Conservation (phyloP, 768 basidiomycete genomes). For the Scleroderma bovista region DNA sequence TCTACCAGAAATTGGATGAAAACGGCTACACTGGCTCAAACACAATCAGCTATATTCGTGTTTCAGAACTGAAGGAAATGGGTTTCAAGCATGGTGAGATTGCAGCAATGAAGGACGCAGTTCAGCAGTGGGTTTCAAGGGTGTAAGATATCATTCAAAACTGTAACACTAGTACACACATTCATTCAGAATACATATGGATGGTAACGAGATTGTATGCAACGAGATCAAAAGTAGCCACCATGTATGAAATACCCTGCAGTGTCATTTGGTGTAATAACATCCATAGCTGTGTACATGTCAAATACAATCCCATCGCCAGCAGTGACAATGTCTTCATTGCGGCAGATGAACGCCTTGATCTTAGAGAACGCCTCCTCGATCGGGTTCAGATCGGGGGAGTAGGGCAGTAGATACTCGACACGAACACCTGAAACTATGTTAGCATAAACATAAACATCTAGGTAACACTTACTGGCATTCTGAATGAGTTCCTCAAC, state of each 20-base stretch:
- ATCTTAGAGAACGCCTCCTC: constrained; percentile 35
- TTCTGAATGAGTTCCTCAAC: constrained; percentile 22
- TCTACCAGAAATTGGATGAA: not conserved
- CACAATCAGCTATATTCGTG: not conserved
- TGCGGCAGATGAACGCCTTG: constrained; percentile 23
- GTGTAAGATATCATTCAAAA: no score
- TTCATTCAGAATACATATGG: no score
- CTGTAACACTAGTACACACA: no score
- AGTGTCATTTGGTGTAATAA: constrained; percentile 24
- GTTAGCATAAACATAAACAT: no score
- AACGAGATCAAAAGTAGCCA: not conserved
- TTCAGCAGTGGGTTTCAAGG: not conserved
- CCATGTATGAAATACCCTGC: constrained; percentile 26
- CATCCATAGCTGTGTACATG: constrained; percentile 21
- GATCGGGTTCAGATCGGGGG: constrained; percentile 36
- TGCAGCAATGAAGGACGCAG: not conserved
- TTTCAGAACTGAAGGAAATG: not conserved
- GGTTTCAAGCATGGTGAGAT: not conserved
- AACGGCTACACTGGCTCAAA: not conserved
- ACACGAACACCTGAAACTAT: constrained; percentile 18
- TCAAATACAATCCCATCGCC: constrained; percentile 19
- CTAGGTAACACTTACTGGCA: constrained; percentile 8
- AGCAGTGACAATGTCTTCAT: constrained; percentile 8
- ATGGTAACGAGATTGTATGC: no score
- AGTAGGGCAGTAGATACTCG: constrained; percentile 33